Evolutionary conservation across 352 stramenopile genomes (phyloP), one percentile per base, ranked within the genome.

Genomic region (Hyaloperonospora brassicae): DNA sequence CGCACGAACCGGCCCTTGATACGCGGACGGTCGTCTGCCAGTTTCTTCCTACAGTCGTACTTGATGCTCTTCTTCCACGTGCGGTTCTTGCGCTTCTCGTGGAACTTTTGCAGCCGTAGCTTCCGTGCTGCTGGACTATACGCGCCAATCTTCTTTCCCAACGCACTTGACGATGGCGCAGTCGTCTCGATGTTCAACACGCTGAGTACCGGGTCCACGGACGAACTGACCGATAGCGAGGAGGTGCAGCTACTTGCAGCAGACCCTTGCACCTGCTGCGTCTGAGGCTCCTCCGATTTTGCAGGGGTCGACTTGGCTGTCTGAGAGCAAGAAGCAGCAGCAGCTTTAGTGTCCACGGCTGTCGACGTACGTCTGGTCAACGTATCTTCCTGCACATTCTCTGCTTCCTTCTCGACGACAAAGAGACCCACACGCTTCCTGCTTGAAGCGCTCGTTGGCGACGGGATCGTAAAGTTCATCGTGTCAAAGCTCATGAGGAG

Each of bases 31-130:
- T 95, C 95, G 52, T 98, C 95, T 8, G 96, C 96, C 24, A 98
- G 73, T 70, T 98, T 98, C 72, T 98, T 98, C 41, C 96, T 78
- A 69, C 96, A 98, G 70, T 98, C 95, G 70, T 98, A 98, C 75
- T 98, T 98, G 77, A 98, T 98, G 61, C 94, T 95, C 67, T 98
- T 98, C 66, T 97, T 93, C 94, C 94, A 98, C 62, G 97, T 97
- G 51, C 96, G 87, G 59, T 93, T 96, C 66, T 96, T 96, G 52
- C 95, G 80, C 73, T 98, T 98, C 54, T 96, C 87, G 68, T 98
- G 96, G 64, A 98, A 98, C 59, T 97, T 96, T 45, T 95, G 90
- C 65, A 98, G 95, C 13, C 93, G 87, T 30, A 92, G 66, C 47
- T 90, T 94, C 22, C 96, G 79, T 61, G 95, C 92, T 35, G 95